These are phyloP conservation scores for Pseudogymnoascus destructans DNA, from an alignment of 2,329 filamentous ascomycete genomes.

Conservation along the genomic window DNA sequence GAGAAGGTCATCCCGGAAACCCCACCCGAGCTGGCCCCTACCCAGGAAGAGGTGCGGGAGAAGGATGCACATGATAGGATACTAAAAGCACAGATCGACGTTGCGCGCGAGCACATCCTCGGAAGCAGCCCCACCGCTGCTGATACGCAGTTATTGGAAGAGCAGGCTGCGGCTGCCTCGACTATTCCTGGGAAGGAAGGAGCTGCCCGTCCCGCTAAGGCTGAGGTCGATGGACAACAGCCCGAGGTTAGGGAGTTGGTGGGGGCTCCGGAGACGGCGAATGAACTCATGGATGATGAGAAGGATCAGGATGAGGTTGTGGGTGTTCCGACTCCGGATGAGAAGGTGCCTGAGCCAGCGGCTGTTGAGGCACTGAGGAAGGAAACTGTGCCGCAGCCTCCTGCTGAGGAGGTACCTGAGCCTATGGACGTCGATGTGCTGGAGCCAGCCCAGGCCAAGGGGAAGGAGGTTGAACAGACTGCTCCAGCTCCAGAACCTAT, in stretches of 20 bases:
- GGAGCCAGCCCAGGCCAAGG: conserved; percentile 10
- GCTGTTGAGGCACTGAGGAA: conserved; percentile 24
- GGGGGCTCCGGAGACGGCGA: not conserved
- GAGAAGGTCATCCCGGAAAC: conserved; percentile 32
- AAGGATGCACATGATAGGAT: conserved; percentile 26
- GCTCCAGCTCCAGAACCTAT: not conserved
- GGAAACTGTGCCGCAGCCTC: conserved; percentile 16
- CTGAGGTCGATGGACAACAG: not conserved
- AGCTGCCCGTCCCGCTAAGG: not conserved
- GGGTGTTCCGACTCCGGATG: conserved; percentile 17
- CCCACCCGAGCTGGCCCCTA: conserved; percentile 22
- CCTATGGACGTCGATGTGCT: conserved; percentile 21
- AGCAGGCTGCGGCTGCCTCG: conserved; percentile 34
- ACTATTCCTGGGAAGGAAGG: conserved; percentile 18
- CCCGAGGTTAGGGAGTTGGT: not conserved
- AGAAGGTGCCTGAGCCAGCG: conserved; percentile 14
- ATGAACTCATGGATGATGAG: conserved; percentile 18
- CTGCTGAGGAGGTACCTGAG: conserved; percentile 12
- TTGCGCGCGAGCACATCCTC: conserved; percentile 30
- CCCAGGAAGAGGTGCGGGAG: conserved; percentile 24
- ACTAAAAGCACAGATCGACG: conserved; percentile 19
- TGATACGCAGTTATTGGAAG: conserved; percentile 43
- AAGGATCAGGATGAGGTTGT: conserved; percentile 21
- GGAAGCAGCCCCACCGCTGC: conserved; percentile 35
- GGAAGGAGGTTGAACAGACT: not conserved